Evolutionary conservation across 305 asterid genomes (phyloP).

Genomic region (Caryopteris hybrid): DNA sequence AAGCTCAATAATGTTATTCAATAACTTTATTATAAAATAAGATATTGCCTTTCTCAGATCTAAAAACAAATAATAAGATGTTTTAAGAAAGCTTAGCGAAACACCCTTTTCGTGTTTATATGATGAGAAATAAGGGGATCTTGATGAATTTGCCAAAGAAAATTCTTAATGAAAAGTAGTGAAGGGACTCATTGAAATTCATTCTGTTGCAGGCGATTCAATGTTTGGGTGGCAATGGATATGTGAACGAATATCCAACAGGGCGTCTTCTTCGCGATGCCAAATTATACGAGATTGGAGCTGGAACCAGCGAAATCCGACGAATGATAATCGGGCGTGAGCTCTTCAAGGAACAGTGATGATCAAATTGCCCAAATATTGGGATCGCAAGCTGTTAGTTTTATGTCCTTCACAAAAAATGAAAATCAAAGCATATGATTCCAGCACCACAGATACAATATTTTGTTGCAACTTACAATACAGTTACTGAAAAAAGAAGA

Average conservation of each 20-base stretch:
- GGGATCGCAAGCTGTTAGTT: neutral
- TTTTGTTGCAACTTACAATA: too few species aligned
- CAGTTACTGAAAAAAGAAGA: neutral
- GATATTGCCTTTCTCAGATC: too few species aligned
- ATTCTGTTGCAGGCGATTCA: constrained; percentile 80
- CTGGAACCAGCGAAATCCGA: constrained; percentile 97
- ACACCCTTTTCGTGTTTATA: too few species aligned
- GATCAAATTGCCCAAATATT: neutral
- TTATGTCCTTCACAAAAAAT: too few species aligned
- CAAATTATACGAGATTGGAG: constrained; percentile 93
- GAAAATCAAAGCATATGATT: neutral
- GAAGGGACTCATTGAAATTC: neutral
- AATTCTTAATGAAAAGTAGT: neutral
- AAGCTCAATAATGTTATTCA: too few species aligned
- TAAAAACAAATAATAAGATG: too few species aligned
- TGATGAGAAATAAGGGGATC: too few species aligned
- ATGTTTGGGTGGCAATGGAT: constrained; percentile 94
- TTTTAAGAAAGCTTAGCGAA: too few species aligned
- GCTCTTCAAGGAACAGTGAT: constrained; percentile 64
- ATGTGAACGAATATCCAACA: constrained; percentile 85
- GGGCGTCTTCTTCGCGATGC: constrained; percentile 96
- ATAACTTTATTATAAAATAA: too few species aligned
- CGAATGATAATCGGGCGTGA: constrained; percentile 82
- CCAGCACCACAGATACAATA: neutral
- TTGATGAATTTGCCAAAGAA: too few species aligned